These are phyloP conservation scores for Cornus florida DNA, from an alignment of 148 eudicot genomes.

Conservation along the genomic window DNA sequence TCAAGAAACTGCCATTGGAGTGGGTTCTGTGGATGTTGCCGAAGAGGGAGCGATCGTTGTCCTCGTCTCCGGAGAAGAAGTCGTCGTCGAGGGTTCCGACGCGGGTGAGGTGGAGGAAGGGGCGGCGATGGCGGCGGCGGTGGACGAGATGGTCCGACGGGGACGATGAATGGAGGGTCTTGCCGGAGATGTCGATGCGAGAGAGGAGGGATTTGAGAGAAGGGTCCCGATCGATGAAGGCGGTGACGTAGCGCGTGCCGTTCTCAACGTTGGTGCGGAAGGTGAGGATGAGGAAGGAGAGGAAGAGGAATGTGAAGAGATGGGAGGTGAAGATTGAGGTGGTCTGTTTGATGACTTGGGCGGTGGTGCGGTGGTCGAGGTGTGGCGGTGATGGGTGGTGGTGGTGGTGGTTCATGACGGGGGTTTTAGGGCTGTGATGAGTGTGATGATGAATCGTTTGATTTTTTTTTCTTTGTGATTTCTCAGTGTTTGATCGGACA, in stretches of 20 bases:
- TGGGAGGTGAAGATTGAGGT: constrained; percentile 38
- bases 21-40: constrained; percentile 21
- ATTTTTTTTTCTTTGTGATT: neutral
- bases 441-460: neutral
- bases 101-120: constrained; percentile 77
- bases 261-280: constrained; percentile 69
- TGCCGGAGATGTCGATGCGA: constrained; percentile 48
- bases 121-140: constrained; percentile 51
- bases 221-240: constrained; percentile 69
- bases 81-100: constrained; percentile 88
- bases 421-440: neutral
- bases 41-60: constrained; percentile 41
- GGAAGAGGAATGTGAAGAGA: constrained; percentile 53
- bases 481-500: neutral
- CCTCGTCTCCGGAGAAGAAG: constrained; percentile 74
- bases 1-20: constrained; percentile 32
- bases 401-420: constrained; percentile 23
- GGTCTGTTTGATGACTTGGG: constrained; percentile 45
- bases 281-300: constrained; percentile 66
- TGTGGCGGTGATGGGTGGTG: constrained; percentile 21
- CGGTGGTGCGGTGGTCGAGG: constrained; percentile 38
- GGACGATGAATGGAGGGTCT: neutral
- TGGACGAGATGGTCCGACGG: constrained; percentile 12
- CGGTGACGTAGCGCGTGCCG: constrained; percentile 56
- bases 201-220: constrained; percentile 61